phyloP scores from a whole-genome alignment of 371 early-diverging fungal species.

The Haplosporangium sp. region DNA sequence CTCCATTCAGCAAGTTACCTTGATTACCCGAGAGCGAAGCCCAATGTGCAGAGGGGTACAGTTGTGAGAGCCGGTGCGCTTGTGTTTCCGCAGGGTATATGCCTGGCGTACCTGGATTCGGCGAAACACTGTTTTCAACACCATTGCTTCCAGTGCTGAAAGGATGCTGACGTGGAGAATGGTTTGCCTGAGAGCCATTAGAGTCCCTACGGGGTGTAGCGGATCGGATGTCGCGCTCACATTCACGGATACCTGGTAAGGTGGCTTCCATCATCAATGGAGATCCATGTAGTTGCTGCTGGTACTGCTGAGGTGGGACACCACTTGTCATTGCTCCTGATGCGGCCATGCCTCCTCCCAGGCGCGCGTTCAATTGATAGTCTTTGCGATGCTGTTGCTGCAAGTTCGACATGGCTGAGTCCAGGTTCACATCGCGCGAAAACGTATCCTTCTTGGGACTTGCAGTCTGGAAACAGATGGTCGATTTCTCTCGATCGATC shows the following conservation, averaged over 20 bases:
- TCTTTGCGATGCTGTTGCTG: conserved; percentile 48
- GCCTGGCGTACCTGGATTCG: conserved; percentile 3
- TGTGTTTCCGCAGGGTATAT: not conserved
- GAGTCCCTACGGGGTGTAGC: conserved; percentile 4
- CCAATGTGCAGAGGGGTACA: not conserved
- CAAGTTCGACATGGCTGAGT: conserved; percentile 32
- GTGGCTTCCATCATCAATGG: not conserved
- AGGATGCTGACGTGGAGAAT: not conserved
- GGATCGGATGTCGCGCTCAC: not conserved
- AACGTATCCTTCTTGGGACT: conserved; percentile 10
- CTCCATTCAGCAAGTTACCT: conserved; percentile 7
- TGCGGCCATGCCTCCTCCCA: conserved; percentile 2
- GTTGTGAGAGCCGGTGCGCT: not conserved
- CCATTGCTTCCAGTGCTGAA: not conserved
- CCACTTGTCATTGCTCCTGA: not conserved
- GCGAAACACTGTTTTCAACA: no score
- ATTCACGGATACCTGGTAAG: not conserved
- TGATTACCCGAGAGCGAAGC: not conserved
- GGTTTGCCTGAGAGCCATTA: not conserved
- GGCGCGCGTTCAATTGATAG: conserved; percentile 20
- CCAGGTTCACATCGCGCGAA: conserved; percentile 26
- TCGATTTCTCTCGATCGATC: conserved; percentile 44
- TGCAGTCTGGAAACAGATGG: conserved; percentile 43
- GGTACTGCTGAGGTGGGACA: no score
- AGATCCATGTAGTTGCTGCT: not conserved